Evolutionary conservation across 2,329 filamentous ascomycete genomes (phyloP).

Genomic region (Pezicula rhizophila): DNA sequence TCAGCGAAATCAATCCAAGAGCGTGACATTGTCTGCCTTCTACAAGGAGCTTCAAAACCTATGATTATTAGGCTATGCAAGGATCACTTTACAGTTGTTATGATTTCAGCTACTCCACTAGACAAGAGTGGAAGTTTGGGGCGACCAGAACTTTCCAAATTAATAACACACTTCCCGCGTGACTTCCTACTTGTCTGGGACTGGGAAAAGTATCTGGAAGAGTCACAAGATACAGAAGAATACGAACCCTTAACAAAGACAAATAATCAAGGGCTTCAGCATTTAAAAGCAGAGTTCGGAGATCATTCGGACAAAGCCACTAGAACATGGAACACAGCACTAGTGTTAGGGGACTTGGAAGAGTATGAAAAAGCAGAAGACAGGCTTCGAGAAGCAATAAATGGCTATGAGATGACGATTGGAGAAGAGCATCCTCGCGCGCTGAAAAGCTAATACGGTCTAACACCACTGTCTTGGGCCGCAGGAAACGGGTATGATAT

Average conservation of each 20-base stretch:
- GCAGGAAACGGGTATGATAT: background rate
- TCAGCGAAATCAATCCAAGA: constrained; percentile 5
- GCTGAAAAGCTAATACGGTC: background rate
- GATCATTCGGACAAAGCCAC: background rate
- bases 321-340: constrained; percentile 5
- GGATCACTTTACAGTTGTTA: background rate
- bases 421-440: background rate
- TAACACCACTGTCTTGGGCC: constrained; percentile 3
- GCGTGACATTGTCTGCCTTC: background rate
- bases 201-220: background rate
- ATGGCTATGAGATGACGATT: constrained; percentile 6
- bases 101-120: background rate
- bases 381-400: constrained; percentile 9
- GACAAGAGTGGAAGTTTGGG: background rate
- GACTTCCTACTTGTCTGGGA: constrained; percentile 5
- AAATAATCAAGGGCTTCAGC: background rate
- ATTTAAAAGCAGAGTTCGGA: constrained; percentile 19
- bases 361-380: constrained; percentile 2
- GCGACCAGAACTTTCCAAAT: background rate
- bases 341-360: constrained; percentile 26
- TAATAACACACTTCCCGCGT: constrained; percentile 23
- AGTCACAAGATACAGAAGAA: constrained; percentile 1
- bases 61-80: background rate
- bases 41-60: constrained; percentile 1
- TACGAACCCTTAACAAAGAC: background rate